Percentiles rank a stretch among this genome's conserved stretches.
Evolutionary conservation across 2,329 filamentous ascomycete species (phyloP).

Genomic region (Diaporthe australafricana): DNA sequence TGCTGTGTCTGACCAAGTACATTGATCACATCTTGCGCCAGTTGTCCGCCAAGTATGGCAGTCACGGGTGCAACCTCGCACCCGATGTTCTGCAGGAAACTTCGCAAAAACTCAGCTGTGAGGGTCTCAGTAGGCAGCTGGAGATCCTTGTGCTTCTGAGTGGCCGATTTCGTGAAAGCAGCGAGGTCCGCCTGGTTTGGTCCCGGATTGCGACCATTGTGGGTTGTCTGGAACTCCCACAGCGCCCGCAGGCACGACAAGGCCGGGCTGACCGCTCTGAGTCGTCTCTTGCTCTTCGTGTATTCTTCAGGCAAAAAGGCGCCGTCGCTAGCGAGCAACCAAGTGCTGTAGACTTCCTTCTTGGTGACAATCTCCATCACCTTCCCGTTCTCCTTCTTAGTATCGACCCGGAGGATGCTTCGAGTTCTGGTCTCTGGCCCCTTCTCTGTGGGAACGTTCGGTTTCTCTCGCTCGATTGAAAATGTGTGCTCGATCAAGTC

Average conservation of each 20-base stretch:
- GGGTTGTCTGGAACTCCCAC: slow-evolving; percentile 82
- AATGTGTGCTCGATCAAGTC: slow-evolving; percentile 93
- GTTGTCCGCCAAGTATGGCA: slow-evolving; percentile 87
- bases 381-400: slow-evolving; percentile 77
- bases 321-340: slow-evolving; percentile 83
- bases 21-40: slow-evolving; percentile 98
- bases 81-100: slow-evolving; percentile 87
- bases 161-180: slow-evolving; percentile 81
- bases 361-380: slow-evolving; percentile 89
- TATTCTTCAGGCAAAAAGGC: slow-evolving; percentile 80
- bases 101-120: slow-evolving; percentile 78
- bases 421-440: slow-evolving; percentile 82
- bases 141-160: slow-evolving; percentile 81
- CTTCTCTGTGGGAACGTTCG: slow-evolving; percentile 74
- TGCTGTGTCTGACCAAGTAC: slow-evolving; percentile 91
- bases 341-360: slow-evolving; percentile 88
- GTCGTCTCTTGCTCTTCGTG: slow-evolving; percentile 73
- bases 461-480: slow-evolving; percentile 84
- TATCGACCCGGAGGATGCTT: slow-evolving; percentile 77
- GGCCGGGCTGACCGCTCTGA: slow-evolving; percentile 82
- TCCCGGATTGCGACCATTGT: slow-evolving; percentile 65
- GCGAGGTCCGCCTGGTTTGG: slow-evolving; percentile 74
- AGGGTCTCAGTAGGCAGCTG: slow-evolving; percentile 76
- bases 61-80: slow-evolving; percentile 88
- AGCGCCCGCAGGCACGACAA: slow-evolving; percentile 89